These are phyloP conservation scores for Hippophae rhamnoides DNA, from an alignment of 306 rosid genomes.

Conservation along the genomic window DNA sequence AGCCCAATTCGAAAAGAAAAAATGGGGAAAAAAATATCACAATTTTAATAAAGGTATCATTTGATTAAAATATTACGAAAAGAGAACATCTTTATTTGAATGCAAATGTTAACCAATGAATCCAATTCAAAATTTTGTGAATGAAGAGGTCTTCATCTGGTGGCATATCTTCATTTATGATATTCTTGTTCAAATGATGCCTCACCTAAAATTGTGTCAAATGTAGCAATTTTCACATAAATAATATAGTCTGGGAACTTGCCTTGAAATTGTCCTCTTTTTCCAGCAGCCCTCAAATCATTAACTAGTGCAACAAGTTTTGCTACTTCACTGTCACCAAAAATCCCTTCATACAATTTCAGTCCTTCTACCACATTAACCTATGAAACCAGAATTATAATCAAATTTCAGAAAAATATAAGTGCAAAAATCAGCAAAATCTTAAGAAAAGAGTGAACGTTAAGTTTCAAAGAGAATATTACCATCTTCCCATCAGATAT, in stretches of 20 bases:
- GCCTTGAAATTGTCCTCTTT: slow-evolving; percentile 69
- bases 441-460: slow-evolving; percentile 2
- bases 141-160: no score
- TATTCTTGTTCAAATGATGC: no score
- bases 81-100: no score
- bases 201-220: no score
- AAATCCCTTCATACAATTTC: slow-evolving; percentile 53
- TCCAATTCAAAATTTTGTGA: no score
- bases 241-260: slow-evolving; percentile 13
- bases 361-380: slow-evolving; percentile 78
- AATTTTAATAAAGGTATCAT: no score
- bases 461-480: slow-evolving; percentile 21
- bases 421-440: slow-evolving; percentile 2
- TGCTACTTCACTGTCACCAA: slow-evolving; percentile 45
- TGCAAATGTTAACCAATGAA: no score
- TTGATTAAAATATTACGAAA: no score
- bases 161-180: no score
- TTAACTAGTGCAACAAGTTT: slow-evolving; percentile 54
- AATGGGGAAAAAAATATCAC: no score
- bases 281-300: slow-evolving; percentile 67
- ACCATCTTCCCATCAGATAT: slow-evolving; percentile 64
- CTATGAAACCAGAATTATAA: slow-evolving; percentile 26
- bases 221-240: background rate
- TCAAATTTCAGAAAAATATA: background rate
- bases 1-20: no score